These are phyloP conservation scores for Pelargonium citronellum DNA, from an alignment of 441 rosid genomes.

Conservation along the genomic window DNA sequence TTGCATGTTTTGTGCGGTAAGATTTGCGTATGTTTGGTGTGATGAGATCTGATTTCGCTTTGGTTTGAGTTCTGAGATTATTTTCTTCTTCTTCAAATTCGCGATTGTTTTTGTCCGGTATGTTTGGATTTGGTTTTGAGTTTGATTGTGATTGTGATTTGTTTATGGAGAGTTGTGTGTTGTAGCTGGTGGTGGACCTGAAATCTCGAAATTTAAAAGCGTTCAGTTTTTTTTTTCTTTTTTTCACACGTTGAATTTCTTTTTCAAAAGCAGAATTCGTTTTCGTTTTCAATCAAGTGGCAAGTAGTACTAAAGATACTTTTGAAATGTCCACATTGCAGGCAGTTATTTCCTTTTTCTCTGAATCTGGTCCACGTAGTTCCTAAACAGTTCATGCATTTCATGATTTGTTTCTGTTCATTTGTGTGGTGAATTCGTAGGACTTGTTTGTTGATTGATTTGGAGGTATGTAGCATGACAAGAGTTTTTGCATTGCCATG, in stretches of 20 bases:
- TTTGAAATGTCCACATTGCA: too few species aligned
- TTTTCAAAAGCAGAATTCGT: too few species aligned
- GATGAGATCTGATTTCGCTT: constrained; percentile 21
- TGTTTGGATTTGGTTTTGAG: constrained; percentile 1
- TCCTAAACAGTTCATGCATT: background rate
- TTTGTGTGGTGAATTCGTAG: background rate
- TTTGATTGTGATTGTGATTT: background rate
- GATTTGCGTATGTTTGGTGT: constrained; percentile 20
- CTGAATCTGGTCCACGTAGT: too few species aligned
- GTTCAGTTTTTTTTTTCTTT: too few species aligned
- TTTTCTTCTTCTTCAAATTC: background rate
- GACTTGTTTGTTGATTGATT: constrained; percentile 1
- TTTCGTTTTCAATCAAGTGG: too few species aligned
- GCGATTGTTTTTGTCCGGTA: background rate
- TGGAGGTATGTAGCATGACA: background rate
- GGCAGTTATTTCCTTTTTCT: too few species aligned
- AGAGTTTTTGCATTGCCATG: background rate
- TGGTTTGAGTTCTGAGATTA: background rate
- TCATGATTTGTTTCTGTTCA: background rate
- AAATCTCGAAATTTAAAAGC: background rate
- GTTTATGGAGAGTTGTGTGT: background rate
- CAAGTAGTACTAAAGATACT: too few species aligned
- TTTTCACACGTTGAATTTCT: too few species aligned
- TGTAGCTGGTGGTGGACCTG: background rate
- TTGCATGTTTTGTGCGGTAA: constrained; percentile 9